Evolutionary conservation across 2,329 filamentous ascomycete genomes (phyloP), one percentile per base, ranked within the genome.

Genomic region (Diaporthe citrichinensis): DNA sequence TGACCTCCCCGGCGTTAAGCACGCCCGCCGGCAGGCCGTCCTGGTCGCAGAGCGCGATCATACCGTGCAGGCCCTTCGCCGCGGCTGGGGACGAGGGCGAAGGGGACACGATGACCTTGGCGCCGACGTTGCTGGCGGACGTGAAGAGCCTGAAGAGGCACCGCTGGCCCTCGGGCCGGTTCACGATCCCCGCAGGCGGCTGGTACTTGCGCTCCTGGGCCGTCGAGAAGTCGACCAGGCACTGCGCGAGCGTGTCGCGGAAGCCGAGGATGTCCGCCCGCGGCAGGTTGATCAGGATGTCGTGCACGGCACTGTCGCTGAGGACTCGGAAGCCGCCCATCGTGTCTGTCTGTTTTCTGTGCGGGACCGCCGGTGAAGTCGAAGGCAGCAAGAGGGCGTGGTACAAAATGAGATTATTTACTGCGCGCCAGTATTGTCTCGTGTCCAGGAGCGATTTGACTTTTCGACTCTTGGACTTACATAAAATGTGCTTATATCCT

Each of bases 1-100:
- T 94, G 25, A 94, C 84, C 78, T 93, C 92, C 75, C 90, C 90
- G 0, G 92, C 92, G 78, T 93, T 93, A 76, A 94, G 44, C 44
- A 67, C 44, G 12, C 62, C 62, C 15, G 28, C 46, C 10, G 85
- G 25, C 94, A 83, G 1, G 90, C 93, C 25, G 90, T 87, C 0
- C 91, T 90, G n/a, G 78, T 92, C 91, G 44, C 92, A 86, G 1
- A 94, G 85, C 0, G 90, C 92, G 23, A 93, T 82, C 28, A 88
- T 89, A 72, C 91, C 91, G 62, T 41, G 62, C 12, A 67, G 28
- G 44, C 44, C 44, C 31, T 17, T 8, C 8, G n/a, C 53, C 17
- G 61, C 41, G 25, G 44, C 61, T 1, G 62, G 6, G 6, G 62
- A 67, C 44, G 44, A 36, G 20, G 62, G 62, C 20, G 62, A 2